These are phyloP conservation scores for Blastobotrys apis DNA, from an alignment of 1,139 yeast species.

Conservation along the genomic window DNA sequence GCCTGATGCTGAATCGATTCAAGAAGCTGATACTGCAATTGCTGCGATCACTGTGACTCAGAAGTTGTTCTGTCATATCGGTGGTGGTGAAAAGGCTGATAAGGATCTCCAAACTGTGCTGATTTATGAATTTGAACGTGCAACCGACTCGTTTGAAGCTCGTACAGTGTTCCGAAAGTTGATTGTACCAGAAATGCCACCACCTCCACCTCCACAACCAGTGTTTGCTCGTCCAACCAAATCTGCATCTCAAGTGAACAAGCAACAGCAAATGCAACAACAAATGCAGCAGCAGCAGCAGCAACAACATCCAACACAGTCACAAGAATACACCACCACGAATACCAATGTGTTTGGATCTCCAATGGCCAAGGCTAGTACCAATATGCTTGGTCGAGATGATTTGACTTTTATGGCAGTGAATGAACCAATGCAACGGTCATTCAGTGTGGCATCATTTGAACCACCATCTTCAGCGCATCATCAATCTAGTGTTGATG, in stretches of 20 bases:
- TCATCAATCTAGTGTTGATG: slow-evolving; percentile 13
- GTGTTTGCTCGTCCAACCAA: slow-evolving; percentile 10
- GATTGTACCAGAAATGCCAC: slow-evolving; percentile 14
- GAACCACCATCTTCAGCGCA: slow-evolving; percentile 14
- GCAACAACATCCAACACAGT: slow-evolving; percentile 5
- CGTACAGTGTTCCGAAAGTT: slow-evolving; percentile 35
- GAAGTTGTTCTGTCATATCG: slow-evolving; percentile 26
- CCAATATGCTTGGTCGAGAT: slow-evolving; percentile 2
- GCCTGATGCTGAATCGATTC: slow-evolving; percentile 6
- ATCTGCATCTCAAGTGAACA: not conserved
- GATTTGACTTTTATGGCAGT: not conserved
- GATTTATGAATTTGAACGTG: slow-evolving; percentile 37
- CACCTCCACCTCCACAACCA: slow-evolving; percentile 11
- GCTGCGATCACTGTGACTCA: slow-evolving; percentile 38
- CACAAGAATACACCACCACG: too few species aligned
- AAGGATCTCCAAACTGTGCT: slow-evolving; percentile 30
- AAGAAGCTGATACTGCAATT: slow-evolving; percentile 33
- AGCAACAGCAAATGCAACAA: not conserved
- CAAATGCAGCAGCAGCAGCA: not conserved
- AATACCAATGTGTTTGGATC: slow-evolving; percentile 18
- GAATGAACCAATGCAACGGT: slow-evolving; percentile 21
- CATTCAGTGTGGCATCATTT: slow-evolving; percentile 23
- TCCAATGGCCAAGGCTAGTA: slow-evolving; percentile 16
- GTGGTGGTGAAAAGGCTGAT: slow-evolving; percentile 18
- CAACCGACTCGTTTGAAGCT: slow-evolving; percentile 34